These are phyloP conservation scores for Pisolithus marmoratus DNA, from an alignment of 768 basidiomycete genomes.

Conservation along the genomic window DNA sequence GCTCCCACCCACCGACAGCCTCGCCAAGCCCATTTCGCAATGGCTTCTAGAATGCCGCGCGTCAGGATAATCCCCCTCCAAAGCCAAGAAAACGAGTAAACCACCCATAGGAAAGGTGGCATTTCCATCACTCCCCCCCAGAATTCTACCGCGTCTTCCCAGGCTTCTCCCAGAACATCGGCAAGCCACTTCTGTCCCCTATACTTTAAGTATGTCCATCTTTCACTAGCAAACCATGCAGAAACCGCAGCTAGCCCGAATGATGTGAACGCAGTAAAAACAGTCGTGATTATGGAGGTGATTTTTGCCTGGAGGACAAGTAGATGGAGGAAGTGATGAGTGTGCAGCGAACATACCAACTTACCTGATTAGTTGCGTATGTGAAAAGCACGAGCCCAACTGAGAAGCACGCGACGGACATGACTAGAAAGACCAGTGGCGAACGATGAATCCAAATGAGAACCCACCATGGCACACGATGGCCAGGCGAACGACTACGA, in stretches of 20 bases:
- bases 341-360: slow-evolving; percentile 5
- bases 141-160: background rate
- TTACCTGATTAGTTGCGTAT: slow-evolving; percentile 59
- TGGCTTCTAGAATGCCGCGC: background rate
- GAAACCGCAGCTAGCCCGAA: slow-evolving; percentile 69
- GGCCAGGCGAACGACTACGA: slow-evolving; percentile 62
- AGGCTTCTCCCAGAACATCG: slow-evolving; percentile 48
- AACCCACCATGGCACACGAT: slow-evolving; percentile 79
- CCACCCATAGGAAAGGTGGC: slow-evolving; percentile 1
- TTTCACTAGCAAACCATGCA: slow-evolving; percentile 68
- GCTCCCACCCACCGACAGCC: background rate
- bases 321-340: background rate
- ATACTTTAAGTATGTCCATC: slow-evolving; percentile 57
- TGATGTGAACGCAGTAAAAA: slow-evolving; percentile 66
- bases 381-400: slow-evolving; percentile 68
- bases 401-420: slow-evolving; percentile 72
- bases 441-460: slow-evolving; percentile 78
- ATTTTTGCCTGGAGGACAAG: slow-evolving; percentile 35
- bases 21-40: background rate
- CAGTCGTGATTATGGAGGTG: slow-evolving; percentile 61
- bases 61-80: background rate
- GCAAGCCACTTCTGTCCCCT: slow-evolving; percentile 66
- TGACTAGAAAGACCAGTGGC: slow-evolving; percentile 70
- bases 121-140: background rate
- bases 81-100: background rate